Evolutionary conservation across 768 basidiomycete species (phyloP).

Genomic region (Rossbeevera mucosa): DNA sequence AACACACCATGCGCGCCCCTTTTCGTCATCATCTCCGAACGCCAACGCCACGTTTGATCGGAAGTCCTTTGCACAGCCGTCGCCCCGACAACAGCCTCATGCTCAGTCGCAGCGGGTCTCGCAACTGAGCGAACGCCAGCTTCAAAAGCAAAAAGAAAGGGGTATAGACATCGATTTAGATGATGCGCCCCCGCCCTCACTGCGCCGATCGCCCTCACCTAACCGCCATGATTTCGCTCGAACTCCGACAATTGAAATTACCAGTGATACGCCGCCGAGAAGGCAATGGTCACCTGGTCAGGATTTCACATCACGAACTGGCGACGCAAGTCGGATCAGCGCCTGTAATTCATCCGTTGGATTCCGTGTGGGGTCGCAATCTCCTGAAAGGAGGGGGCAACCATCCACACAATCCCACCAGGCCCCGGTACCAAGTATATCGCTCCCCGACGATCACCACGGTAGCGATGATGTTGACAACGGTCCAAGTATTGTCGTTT

Average conservation of each 20-base stretch:
- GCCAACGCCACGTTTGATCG: constrained; percentile 19
- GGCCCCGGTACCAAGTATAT: constrained; percentile 44
- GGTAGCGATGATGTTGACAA: constrained; percentile 1
- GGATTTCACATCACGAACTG: constrained; percentile 13
- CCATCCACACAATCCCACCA: constrained; percentile 1
- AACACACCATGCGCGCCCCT: constrained; percentile 10
- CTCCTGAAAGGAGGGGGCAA: constrained; percentile 16
- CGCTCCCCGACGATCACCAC: constrained; percentile 25
- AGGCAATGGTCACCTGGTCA: constrained; percentile 27
- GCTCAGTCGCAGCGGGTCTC: constrained; percentile 11
- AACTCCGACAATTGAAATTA: constrained; percentile 30
- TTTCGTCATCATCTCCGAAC: constrained; percentile 21
- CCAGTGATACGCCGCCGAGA: constrained; percentile 22
- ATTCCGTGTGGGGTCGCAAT: constrained; percentile 10
- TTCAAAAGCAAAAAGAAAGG: constrained; percentile 21
- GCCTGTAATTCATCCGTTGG: constrained; percentile 2
- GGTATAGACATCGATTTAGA: constrained; percentile 34
- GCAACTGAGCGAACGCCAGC: constrained; percentile 24
- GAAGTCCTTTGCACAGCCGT: constrained; percentile 14
- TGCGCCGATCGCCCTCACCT: constrained; percentile 35
- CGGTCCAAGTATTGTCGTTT: constrained; percentile 31
- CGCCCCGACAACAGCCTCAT: constrained; percentile 9
- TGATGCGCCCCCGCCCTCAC: constrained; percentile 41
- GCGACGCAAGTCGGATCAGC: constrained; percentile 8
- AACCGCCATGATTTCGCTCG: constrained; percentile 12